Evolutionary conservation across 2,329 filamentous ascomycete genomes (phyloP).

Genomic region (Aspergillus sp.): DNA sequence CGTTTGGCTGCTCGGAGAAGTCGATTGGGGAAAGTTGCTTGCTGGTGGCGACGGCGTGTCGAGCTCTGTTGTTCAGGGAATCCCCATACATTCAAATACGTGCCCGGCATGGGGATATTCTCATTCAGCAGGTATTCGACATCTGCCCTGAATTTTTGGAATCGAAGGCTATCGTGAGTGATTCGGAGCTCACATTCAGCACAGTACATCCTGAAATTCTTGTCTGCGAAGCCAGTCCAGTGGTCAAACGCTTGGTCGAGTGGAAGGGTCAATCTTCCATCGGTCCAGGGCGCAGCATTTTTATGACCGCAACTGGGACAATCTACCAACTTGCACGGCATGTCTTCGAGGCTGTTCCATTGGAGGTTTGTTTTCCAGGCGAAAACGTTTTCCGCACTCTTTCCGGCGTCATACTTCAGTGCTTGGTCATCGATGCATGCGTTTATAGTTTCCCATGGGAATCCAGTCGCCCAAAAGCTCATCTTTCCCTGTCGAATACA

Average conservation of each 20-base stretch:
- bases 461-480: constrained; percentile 59
- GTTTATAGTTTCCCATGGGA: constrained; percentile 66
- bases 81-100: constrained; percentile 59
- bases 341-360: constrained; percentile 63
- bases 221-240: constrained; percentile 37
- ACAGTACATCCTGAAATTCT: constrained; percentile 54
- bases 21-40: constrained; percentile 56
- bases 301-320: constrained; percentile 56
- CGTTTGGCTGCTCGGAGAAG: constrained; percentile 52
- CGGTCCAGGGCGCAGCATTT: constrained; percentile 60
- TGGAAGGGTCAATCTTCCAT: constrained; percentile 25
- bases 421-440: constrained; percentile 56
- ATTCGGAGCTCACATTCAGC: constrained; percentile 51
- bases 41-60: constrained; percentile 4
- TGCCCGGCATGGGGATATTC: constrained; percentile 64
- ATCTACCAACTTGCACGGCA: constrained; percentile 46
- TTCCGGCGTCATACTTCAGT: constrained; percentile 57
- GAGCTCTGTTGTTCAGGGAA: constrained; percentile 38
- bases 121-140: constrained; percentile 48
- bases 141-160: constrained; percentile 63
- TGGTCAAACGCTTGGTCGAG: constrained; percentile 26
- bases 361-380: constrained; percentile 46
- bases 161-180: constrained; percentile 59
- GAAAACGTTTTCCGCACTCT: constrained; percentile 51
- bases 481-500: constrained; percentile 60